Percentiles rank a stretch among this genome's conserved stretches.
Conservation (phyloP, 768 basidiomycete species). For the Trametes gibbosa region DNA sequence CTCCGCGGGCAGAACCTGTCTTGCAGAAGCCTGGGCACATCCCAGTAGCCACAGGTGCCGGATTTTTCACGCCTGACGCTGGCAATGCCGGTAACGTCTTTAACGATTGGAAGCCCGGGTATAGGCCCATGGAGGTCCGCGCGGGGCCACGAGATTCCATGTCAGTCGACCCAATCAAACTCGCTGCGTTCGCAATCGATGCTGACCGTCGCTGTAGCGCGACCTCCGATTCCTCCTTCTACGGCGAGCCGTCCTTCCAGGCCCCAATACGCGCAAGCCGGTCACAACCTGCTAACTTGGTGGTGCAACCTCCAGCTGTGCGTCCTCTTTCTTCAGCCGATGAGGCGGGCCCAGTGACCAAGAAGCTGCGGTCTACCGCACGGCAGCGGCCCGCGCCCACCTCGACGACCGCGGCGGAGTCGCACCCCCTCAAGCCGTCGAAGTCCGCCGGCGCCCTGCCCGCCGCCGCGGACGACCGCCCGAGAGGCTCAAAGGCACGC, state of each 20-base stretch:
- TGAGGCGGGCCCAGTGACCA: conserved; percentile 74
- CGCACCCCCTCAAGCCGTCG: conserved; percentile 42
- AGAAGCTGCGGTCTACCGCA: conserved; percentile 68
- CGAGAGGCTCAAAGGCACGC: conserved; percentile 79
- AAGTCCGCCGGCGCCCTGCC: conserved; percentile 46
- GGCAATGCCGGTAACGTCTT: conserved; percentile 55
- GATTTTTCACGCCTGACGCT: conserved; percentile 75
- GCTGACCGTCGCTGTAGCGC: conserved; percentile 35
- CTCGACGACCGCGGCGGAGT: conserved; percentile 27
- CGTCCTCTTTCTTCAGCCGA: conserved; percentile 81
- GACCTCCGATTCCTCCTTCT: conserved; percentile 54
- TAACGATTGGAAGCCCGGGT: conserved; percentile 54
- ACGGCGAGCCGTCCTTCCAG: conserved; percentile 59
- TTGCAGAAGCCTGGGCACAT: conserved; percentile 49
- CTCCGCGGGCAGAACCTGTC: conserved; percentile 55
- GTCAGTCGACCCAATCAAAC: conserved; percentile 38
- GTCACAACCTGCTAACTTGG: conserved; percentile 31
- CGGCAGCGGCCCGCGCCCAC: conserved; percentile 46
- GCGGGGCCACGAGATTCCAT: conserved; percentile 58
- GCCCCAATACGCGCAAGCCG: conserved; percentile 30
- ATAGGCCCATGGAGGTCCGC: conserved; percentile 56
- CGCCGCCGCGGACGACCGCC: conserved; percentile 52
- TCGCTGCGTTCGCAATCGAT: not conserved
- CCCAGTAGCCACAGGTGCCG: conserved; percentile 61
- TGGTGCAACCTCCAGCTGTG: conserved; percentile 47